These are phyloP conservation scores for Cynara cardunculus DNA, from an alignment of 129 eudicot genomes.

Conservation along the genomic window DNA sequence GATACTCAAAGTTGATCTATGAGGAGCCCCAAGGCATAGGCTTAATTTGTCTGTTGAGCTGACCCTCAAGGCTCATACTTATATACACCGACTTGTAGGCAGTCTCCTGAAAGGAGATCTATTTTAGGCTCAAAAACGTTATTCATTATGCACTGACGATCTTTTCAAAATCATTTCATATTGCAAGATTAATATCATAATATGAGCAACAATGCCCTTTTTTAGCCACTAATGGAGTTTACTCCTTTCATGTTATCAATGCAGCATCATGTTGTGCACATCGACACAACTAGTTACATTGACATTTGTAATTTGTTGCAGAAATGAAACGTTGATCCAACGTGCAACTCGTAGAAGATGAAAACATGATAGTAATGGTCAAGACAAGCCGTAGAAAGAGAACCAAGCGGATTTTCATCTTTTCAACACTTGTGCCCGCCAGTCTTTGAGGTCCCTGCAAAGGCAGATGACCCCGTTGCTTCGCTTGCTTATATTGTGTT, in stretches of 20 bases:
- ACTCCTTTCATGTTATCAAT: background rate
- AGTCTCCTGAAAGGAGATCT: background rate
- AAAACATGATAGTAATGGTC: background rate
- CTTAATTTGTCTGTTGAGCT: too few relatives aligned
- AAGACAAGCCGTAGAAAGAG: background rate
- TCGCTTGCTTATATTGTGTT: background rate
- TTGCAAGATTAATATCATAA: background rate
- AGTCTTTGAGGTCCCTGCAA: constrained; percentile 18
- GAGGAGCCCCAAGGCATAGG: too few relatives aligned
- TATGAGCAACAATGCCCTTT: background rate
- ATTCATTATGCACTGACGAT: background rate
- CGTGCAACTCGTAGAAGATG: background rate
- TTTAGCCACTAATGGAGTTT: background rate
- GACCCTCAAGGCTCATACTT: too few relatives aligned
- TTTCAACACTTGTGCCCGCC: constrained; percentile 11
- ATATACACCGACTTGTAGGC: too few relatives aligned
- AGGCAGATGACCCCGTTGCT: constrained; percentile 23
- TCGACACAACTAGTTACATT: background rate
- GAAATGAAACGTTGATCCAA: constrained; percentile 35
- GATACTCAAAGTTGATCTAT: too few relatives aligned
- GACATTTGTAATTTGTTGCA: constrained; percentile 28
- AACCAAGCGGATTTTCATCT: constrained; percentile 12
- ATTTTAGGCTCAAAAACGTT: background rate
- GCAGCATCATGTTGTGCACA: background rate
- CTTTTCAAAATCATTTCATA: background rate